Conservation (phyloP, 768 basidiomycete genomes). For the Xerocomellus dryophilus region DNA sequence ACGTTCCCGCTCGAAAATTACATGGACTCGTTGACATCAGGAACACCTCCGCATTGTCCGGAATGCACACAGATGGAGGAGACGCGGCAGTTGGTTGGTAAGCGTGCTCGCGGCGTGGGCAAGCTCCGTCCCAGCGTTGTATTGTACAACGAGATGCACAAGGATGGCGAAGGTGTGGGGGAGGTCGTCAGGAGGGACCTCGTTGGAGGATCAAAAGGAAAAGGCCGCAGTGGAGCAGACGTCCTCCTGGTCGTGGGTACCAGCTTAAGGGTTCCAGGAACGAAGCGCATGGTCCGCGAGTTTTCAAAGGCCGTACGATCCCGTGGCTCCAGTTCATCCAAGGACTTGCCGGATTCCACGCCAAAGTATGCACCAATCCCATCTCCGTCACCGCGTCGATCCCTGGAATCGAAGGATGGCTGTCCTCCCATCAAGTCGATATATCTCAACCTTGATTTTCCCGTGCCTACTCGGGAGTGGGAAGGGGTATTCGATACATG, state of each 20-base stretch:
- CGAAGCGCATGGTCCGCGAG: constrained; percentile 87
- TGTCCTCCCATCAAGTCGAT: constrained; percentile 61
- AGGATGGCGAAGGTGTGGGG: constrained; percentile 84
- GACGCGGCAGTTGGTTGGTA: constrained; percentile 69
- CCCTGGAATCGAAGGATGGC: constrained; percentile 39
- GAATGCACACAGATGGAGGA: constrained; percentile 69
- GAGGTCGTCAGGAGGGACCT: constrained; percentile 80
- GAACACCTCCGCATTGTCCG: constrained; percentile 72
- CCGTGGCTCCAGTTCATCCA: constrained; percentile 39
- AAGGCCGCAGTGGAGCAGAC: constrained; percentile 73
- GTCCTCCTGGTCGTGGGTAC: constrained; percentile 87
- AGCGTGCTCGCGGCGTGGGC: constrained; percentile 78
- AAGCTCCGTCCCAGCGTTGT: constrained; percentile 84
- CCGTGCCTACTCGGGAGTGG: constrained; percentile 82
- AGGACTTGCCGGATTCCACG: constrained; percentile 25
- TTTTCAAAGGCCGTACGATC: constrained; percentile 74
- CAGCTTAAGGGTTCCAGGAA: constrained; percentile 84
- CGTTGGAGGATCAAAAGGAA: constrained; percentile 64
- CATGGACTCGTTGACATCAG: constrained; percentile 55
- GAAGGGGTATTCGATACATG: constrained; percentile 88
- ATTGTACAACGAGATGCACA: constrained; percentile 85
- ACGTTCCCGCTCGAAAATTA: constrained; percentile 64
- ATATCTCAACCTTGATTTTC: constrained; percentile 86
- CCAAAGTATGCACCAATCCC: constrained; percentile 40
- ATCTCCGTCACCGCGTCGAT: constrained; percentile 46